Evolutionary conservation across 441 rosid genomes (phyloP).

Genomic region (Metrosideros polymorpha): DNA sequence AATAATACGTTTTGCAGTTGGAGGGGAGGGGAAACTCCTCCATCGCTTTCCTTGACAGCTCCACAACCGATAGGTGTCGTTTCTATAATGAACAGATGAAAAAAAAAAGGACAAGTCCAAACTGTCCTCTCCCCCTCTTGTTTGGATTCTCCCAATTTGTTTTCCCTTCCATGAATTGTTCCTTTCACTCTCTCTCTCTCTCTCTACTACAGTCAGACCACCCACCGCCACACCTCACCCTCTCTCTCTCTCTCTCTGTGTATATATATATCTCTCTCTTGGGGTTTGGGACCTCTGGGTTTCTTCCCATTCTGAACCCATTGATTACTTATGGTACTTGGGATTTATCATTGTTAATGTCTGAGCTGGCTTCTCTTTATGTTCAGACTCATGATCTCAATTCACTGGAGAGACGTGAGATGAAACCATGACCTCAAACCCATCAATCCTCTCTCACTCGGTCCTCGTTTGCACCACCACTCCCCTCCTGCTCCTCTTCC

Average conservation of each 20-base stretch:
- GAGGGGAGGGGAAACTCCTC: background rate
- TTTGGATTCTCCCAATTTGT: conserved; percentile 33
- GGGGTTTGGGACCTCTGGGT: background rate
- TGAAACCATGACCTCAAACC: conserved; percentile 3
- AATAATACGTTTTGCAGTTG: background rate
- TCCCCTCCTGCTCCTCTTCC: background rate
- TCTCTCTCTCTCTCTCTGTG: background rate
- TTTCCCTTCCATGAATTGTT: conserved; percentile 33
- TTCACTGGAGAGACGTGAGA: conserved; percentile 18
- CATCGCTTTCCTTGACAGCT: background rate
- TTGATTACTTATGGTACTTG: background rate
- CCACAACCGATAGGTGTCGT: background rate
- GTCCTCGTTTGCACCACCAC: background rate
- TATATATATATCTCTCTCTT: background rate
- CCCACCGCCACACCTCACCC: background rate
- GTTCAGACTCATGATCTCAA: background rate
- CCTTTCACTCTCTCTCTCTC: conserved; percentile 24
- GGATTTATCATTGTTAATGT: background rate
- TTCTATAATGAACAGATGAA: background rate
- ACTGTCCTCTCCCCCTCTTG: conserved; percentile 4
- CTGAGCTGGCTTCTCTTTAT: background rate
- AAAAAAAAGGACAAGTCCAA: background rate
- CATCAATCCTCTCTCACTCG: background rate
- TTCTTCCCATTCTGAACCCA: background rate
- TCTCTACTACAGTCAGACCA: background rate